Percentiles rank a stretch among this genome's conserved stretches.
phyloP scores from a whole-genome alignment of 768 basidiomycete genomes.

The Trametes sanguinea region DNA sequence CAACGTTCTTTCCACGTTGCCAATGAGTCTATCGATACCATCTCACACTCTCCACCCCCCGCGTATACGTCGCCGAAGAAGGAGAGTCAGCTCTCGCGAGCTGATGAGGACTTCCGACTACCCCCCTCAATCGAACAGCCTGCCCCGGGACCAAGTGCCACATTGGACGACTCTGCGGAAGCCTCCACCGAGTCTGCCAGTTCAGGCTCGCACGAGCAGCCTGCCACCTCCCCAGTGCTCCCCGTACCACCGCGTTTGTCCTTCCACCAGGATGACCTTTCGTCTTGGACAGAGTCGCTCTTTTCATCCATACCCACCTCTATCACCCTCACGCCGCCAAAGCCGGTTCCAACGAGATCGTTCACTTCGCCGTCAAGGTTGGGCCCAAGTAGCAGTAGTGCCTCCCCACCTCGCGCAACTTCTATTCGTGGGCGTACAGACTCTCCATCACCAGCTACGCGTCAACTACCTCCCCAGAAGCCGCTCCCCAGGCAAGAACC shows the following conservation, averaged over 20 bases:
- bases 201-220: conserved; percentile 2
- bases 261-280: conserved; percentile 53
- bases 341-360: conserved; percentile 5
- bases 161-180: background rate
- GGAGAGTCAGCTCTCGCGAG: conserved; percentile 6
- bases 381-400: background rate
- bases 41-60: conserved; percentile 45
- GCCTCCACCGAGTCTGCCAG: conserved; percentile 8
- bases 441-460: conserved; percentile 6
- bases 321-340: conserved; percentile 18
- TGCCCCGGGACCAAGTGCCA: background rate
- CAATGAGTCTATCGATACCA: conserved; percentile 38
- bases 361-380: background rate
- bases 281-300: conserved; percentile 56
- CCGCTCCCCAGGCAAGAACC: conserved; percentile 22
- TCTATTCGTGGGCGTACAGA: conserved; percentile 5
- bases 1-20: conserved; percentile 44
- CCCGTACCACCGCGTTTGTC: conserved; percentile 54
- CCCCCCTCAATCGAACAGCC: conserved; percentile 19
- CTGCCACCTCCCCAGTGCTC: conserved; percentile 13
- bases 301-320: conserved; percentile 51
- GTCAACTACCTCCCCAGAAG: conserved; percentile 26
- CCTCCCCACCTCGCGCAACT: conserved; percentile 10
- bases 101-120: conserved; percentile 23
- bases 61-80: conserved; percentile 41